Base-by-base conservation (phyloP, 805 yeast genomes). In the Candida gorgasii region DNA sequence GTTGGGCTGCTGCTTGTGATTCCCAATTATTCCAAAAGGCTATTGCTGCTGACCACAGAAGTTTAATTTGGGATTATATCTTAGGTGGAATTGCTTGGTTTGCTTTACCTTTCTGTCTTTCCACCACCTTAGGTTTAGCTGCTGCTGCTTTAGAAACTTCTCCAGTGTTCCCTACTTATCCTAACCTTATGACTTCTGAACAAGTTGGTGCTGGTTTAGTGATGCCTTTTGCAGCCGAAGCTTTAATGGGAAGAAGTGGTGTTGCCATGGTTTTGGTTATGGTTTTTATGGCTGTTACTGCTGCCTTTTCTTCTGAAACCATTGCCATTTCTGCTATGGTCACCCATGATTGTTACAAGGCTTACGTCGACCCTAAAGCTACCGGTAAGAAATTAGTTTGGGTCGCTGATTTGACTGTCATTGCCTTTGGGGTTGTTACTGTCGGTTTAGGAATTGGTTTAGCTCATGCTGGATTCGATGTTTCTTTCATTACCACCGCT, bases 221-320 rank as follows among this genome's bases (percentile, higher is more conserved):
- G 4, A 44, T 52, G 13, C 55, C 57, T 17, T 53, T 52, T 36
- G 55, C 58, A 4, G 54, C 55, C 2, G 45, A 48, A n/a, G 51
- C 54, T 14, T 42, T 59, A 18, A 48, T 59, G 53, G 64, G 64
- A 8, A 58, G 54, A 42, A 35, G 53, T 14, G 64, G 64, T 19
- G 50, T 57, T 8, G 57, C 58, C 1, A 52, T 53, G 53, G 53
- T 55, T 8, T 44, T 68, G 14, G 61, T 62, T 38, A 49, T 61
- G 63, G 47, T 68, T 4, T 70, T 69, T 57, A 50, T 68, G 28
- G 66, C 74, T 0, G 73, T 67, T 2, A 67, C 73, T 8, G 64
- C 73, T 3, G 65, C 75, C 1, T 59, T 65, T 38, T 62, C 72
- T 16, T 72, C 71, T 33, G 75, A 69, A 46, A 49, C 69, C 40